Evolutionary conservation across 2,329 filamentous ascomycete species (phyloP), one percentile per base, ranked within the genome.

Genomic region (Chaetomium sp.): DNA sequence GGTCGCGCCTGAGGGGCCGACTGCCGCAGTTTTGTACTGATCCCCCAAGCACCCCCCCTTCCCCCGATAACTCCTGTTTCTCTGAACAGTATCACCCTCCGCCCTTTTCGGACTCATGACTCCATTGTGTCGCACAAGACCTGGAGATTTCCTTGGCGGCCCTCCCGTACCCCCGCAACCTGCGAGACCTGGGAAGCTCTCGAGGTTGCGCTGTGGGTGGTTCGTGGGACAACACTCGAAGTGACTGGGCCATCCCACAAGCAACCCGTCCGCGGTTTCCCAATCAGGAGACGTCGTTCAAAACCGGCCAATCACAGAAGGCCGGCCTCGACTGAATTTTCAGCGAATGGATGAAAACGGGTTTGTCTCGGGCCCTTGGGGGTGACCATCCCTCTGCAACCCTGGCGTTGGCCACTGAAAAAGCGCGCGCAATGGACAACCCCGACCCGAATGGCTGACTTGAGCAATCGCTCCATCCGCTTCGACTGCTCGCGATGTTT

Each of bases 221-320:
- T 12, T 40, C 12, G 37, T 40, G 37, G 12, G 37, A 40, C 37
- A 12, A 12, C 37, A 12, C 37, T 40, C 40, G 40, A 9, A 14
- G 8, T 9, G 12, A 11, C 40, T n/a, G 10, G 10, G 7, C 5
- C 40, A 8, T 42, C 11, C 5, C 11, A n/a, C 19, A 27, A 27
- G 19, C 19, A 27, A 27, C 19, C 19, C 19, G 40, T 12, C 11
- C 14, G 42, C 38, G 50, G 51, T 43, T 56, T 59, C 60, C 60
- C 55, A 54, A 61, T 62, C 59, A 34, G 59, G 60, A 56, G 56
- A 53, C 48, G 60, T 52, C 51, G 52, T 55, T 58, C n/a, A 38
- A n/a, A n/a, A 10, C 43, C 14, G 59, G 36, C 58, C 58, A 60
- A 59, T 58, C 48, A 57, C 11, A 55, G 32, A 10, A 10, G 8